Conservation (phyloP, 371 early-diverging fungal species). For the Syncephalastrum racemosum region DNA sequence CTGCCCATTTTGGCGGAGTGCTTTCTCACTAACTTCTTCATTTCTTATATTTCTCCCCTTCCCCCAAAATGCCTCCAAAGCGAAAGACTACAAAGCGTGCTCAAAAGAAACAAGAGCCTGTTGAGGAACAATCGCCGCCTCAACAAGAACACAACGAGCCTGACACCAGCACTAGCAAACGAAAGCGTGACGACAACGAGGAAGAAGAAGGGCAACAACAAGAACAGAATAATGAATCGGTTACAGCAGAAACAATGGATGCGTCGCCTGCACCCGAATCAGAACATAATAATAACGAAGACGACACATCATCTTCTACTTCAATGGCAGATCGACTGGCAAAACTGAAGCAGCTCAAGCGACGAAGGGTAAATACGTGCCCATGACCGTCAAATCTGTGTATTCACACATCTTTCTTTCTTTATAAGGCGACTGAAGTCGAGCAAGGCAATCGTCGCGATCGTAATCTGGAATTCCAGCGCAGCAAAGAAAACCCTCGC, state of each 20-base stretch:
- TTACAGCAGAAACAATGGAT: background rate
- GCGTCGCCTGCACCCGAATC: background rate
- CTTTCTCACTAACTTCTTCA: no score
- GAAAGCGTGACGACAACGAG: background rate
- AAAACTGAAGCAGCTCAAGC: constrained; percentile 21
- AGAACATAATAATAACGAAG: constrained; percentile 1
- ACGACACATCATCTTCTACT: constrained; percentile 1
- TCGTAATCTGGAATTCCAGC: constrained; percentile 77
- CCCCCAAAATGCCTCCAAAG: no score
- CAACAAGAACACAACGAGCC: constrained; percentile 1
- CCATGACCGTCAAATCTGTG: background rate
- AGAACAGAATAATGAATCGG: no score
- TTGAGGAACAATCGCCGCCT: background rate
- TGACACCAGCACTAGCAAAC: no score
- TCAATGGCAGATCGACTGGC: constrained; percentile 18
- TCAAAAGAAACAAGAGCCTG: background rate
- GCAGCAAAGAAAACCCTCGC: constrained; percentile 68
- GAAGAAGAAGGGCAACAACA: background rate
- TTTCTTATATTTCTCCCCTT: no score
- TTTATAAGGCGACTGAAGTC: constrained; percentile 53
- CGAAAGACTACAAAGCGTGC: constrained; percentile 5
- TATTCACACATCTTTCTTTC: background rate
- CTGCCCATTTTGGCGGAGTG: no score
- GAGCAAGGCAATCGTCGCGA: constrained; percentile 77
- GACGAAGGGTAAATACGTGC: constrained; percentile 19